Conservation (phyloP, 2,329 filamentous ascomycete species). For the Madurella mycetomatis region DNA sequence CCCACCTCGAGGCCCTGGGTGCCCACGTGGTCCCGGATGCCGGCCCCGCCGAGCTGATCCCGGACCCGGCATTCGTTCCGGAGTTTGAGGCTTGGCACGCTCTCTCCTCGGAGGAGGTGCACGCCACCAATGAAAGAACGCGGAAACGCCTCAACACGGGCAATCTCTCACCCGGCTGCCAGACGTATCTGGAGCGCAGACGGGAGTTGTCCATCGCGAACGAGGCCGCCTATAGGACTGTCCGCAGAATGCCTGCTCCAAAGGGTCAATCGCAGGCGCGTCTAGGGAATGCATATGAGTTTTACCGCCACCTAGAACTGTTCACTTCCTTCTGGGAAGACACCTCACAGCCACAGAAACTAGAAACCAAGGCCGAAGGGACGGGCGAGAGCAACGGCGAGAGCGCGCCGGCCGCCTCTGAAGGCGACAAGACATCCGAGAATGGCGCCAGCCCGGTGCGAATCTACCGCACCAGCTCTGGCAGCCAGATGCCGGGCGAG, state of each 20-base stretch:
- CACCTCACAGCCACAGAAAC: constrained; percentile 38
- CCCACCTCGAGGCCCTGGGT: constrained; percentile 55
- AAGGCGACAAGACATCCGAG: constrained; percentile 12
- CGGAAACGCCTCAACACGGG: constrained; percentile 49
- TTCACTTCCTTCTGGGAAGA: constrained; percentile 61
- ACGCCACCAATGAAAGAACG: constrained; percentile 45
- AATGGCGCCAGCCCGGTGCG: constrained; percentile 14
- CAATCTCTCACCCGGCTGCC: constrained; percentile 52
- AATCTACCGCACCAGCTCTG: constrained; percentile 45
- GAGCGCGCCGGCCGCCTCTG: not conserved
- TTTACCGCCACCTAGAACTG: constrained; percentile 58
- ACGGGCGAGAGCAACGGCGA: constrained; percentile 4
- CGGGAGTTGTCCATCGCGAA: constrained; percentile 54
- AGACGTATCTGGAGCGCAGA: constrained; percentile 54
- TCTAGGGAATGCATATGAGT: constrained; percentile 61
- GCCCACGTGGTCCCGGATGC: constrained; percentile 51
- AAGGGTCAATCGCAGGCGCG: constrained; percentile 51
- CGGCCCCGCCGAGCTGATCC: constrained; percentile 46
- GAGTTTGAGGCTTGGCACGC: constrained; percentile 50
- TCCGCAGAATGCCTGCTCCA: constrained; percentile 53
- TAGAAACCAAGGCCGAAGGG: constrained; percentile 5
- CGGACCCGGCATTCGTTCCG: constrained; percentile 50
- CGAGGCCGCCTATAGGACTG: constrained; percentile 55
- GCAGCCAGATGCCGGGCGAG: constrained; percentile 55
- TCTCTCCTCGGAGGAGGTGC: constrained; percentile 46